Conservation (phyloP, 176 grass and related monocot genomes). For the Musa itinerans region DNA sequence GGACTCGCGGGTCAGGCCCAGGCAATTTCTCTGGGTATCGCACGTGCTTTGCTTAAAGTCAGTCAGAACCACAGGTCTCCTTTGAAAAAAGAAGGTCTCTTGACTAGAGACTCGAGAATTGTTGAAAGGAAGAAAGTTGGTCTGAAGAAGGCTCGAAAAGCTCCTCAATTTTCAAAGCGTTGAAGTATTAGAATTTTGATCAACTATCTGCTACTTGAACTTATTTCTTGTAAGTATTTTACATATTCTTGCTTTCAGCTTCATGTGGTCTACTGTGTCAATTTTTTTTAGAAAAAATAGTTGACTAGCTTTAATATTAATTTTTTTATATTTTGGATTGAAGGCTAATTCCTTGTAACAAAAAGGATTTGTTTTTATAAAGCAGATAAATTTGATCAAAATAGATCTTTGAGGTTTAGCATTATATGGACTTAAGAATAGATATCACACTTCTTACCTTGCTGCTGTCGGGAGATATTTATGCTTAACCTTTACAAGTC, state of each 20-base stretch:
- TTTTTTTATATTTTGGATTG: background rate
- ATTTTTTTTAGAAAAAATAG: background rate
- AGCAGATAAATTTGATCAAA: background rate
- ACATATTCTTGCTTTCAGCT: background rate
- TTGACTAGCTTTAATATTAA: background rate
- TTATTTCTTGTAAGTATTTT: background rate
- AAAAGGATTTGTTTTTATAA: background rate
- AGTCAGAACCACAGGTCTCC: constrained; percentile 49
- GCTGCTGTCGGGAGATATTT: background rate
- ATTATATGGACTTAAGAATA: too few relatives aligned
- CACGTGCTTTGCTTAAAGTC: constrained; percentile 77
- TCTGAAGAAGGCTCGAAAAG: constrained; percentile 88
- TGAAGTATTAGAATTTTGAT: constrained; percentile 14
- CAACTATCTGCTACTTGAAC: background rate
- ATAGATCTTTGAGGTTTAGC: too few relatives aligned
- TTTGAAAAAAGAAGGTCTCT: constrained; percentile 63
- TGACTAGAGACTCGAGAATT: constrained; percentile 83
- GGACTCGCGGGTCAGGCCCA: constrained; percentile 88
- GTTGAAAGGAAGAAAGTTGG: constrained; percentile 99
- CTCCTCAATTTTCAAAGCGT: constrained; percentile 90
- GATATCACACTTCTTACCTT: too few relatives aligned
- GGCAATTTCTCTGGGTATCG: constrained; percentile 77
- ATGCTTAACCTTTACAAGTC: background rate
- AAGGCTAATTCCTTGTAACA: background rate
- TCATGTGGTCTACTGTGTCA: background rate